phyloP scores from a whole-genome alignment of 1,139 yeast species.

The Diutina siamensis region DNA sequence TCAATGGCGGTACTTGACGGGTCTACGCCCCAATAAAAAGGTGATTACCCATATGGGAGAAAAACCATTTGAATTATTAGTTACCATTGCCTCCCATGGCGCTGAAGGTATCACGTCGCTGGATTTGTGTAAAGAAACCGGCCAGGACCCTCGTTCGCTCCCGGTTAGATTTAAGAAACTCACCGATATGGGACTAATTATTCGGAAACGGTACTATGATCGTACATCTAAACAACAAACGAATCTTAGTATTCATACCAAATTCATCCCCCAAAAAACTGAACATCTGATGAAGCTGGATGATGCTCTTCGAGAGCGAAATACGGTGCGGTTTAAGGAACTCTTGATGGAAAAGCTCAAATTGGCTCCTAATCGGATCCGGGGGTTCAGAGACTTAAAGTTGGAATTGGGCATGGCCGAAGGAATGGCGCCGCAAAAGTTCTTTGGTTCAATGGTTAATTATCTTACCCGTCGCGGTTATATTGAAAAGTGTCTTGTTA shows the following conservation, averaged over 20 bases:
- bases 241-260: neutral
- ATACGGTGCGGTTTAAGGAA: neutral
- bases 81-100: slow-evolving; percentile 1
- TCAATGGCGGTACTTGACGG: slow-evolving; percentile 2
- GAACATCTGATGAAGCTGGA: slow-evolving; percentile 1
- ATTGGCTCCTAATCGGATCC: neutral
- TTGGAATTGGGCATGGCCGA: slow-evolving; percentile 1
- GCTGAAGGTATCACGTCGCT: slow-evolving; percentile 1
- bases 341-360: neutral
- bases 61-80: neutral
- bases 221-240: neutral
- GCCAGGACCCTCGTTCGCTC: slow-evolving; percentile 5
- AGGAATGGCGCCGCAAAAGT: neutral
- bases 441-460: slow-evolving; percentile 3
- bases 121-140: slow-evolving; percentile 4
- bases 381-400: slow-evolving; percentile 3
- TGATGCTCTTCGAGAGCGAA: neutral
- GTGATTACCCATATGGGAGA: neutral
- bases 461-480: neutral
- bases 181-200: neutral
- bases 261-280: neutral
- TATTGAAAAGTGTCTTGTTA: neutral
- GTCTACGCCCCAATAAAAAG: neutral
- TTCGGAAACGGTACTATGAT: neutral
- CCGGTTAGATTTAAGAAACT: slow-evolving; percentile 1